Evolutionary conservation across 2,329 filamentous ascomycete species (phyloP).

Genomic region (Chalaropsis ovoidea): DNA sequence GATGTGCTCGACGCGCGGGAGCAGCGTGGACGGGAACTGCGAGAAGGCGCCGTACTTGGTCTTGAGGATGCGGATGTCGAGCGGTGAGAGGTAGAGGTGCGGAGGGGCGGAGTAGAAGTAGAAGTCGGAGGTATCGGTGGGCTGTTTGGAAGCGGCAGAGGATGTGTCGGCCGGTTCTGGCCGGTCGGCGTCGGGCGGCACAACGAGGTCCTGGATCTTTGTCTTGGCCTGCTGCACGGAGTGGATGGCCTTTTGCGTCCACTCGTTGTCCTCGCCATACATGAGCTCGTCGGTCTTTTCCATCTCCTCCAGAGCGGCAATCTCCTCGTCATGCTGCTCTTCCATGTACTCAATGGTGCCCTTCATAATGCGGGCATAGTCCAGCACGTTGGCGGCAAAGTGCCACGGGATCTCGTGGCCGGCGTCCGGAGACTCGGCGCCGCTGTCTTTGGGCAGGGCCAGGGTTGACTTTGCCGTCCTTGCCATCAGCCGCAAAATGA

Average conservation of each 20-base stretch:
- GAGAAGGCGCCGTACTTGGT: constrained; percentile 76
- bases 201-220: constrained; percentile 40
- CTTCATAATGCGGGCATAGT: constrained; percentile 93
- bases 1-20: constrained; percentile 80
- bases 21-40: constrained; percentile 70
- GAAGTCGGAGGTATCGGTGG: constrained; percentile 18
- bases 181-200: not conserved
- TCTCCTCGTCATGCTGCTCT: constrained; percentile 68
- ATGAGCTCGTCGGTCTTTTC: constrained; percentile 82
- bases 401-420: constrained; percentile 86
- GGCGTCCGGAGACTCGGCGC: constrained; percentile 56
- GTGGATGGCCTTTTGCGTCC: constrained; percentile 74
- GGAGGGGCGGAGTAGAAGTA: constrained; percentile 82
- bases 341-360: constrained; percentile 82
- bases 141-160: not conserved
- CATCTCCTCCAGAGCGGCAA: constrained; percentile 61
- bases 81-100: constrained; percentile 79
- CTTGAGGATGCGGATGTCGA: constrained; percentile 88
- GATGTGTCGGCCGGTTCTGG: not conserved
- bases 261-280: constrained; percentile 86
- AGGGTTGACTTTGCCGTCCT: constrained; percentile 71
- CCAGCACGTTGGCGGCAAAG: constrained; percentile 82
- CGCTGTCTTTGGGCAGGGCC: constrained; percentile 68
- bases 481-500: constrained; percentile 78
- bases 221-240: constrained; percentile 67